Percentiles rank a stretch among this genome's conserved stretches.
Conservation (phyloP, 2,329 filamentous ascomycete genomes). For the Capronia americana region DNA sequence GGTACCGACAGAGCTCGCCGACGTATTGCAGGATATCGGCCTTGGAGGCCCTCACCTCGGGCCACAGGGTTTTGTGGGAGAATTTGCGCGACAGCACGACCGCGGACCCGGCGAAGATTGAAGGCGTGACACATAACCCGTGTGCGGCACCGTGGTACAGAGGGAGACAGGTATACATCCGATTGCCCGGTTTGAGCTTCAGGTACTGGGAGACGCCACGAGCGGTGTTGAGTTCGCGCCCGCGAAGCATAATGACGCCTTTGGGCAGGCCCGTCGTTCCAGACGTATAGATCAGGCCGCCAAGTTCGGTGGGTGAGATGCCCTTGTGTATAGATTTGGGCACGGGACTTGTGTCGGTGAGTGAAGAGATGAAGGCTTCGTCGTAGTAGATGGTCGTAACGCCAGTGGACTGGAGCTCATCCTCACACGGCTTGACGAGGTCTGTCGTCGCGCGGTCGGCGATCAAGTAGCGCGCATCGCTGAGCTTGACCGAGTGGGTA, state of each 20-base stretch:
- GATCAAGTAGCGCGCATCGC: conserved; percentile 62
- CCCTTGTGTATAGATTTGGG: conserved; percentile 61
- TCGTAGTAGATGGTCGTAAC: conserved; percentile 57
- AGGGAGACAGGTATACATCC: conserved; percentile 79
- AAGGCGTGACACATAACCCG: conserved; percentile 53
- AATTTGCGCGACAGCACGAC: conserved; percentile 50
- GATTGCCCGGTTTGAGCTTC: conserved; percentile 52
- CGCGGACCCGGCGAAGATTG: conserved; percentile 60
- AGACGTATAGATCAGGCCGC: conserved; percentile 75
- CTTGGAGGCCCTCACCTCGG: conserved; percentile 46
- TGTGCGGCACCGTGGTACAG: conserved; percentile 76
- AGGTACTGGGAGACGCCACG: conserved; percentile 45
- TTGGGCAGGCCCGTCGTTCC: conserved; percentile 80
- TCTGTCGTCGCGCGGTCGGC: conserved; percentile 64
- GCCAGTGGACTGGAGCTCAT: conserved; percentile 62
- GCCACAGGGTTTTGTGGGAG: conserved; percentile 40
- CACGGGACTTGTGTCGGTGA: conserved; percentile 58
- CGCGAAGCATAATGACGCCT: conserved; percentile 55
- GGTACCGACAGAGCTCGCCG: conserved; percentile 58
- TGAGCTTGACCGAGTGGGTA: conserved; percentile 68
- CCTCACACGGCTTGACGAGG: conserved; percentile 53
- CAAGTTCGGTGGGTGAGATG: conserved; percentile 61
- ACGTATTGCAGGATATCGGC: conserved; percentile 65
- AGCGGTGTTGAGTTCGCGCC: conserved; percentile 35
- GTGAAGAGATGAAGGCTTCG: conserved; percentile 57